Base-by-base conservation (phyloP, 306 rosid species). In the Cicer yamashitae region DNA sequence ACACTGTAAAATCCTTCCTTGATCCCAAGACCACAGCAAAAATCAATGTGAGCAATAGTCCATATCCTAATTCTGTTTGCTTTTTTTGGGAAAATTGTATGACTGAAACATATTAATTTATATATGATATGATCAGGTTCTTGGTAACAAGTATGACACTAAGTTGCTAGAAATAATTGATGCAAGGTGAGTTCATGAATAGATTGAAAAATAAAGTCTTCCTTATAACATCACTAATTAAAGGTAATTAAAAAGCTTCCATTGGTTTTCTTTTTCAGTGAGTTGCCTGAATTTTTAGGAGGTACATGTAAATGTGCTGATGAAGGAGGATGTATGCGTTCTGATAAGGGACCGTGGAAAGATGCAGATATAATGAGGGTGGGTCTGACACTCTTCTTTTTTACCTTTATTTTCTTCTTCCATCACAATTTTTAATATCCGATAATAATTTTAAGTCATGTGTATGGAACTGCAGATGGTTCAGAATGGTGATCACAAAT, bases 261-360 rank as follows among this genome's bases (percentile, higher is more conserved):
- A 30, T 67, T 67, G 51, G 60, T 86, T 79, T 70, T 45, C 81
- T 77, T 54, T 78, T 43, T 75, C 86, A 94, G 98, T 71, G 96
- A 91, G 85, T 82, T 94, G 85, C 98, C 96, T 6, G 92, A 90
- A 13, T 91, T 90, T 79, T 82, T 94, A 7, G 98, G 97, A 75
- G 98, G 97, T 77, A 84, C 89, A 37, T 94, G 98, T 82, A 87
- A 87, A 51, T 91, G 98, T 78, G 78, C 93, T 65, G 86, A 90
- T 71, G 67, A 88, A 74, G 98, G 98, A 76, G 98, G 96, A 38
- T 91, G 98, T 71, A 84, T 90, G 96, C 86, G 81, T 56, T 90
- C 98, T 37, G 97, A 94, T 38, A 94, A 90, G 84, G 98, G 96
- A 62, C 97, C 98, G 6, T 94, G 98, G 98, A 94, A 86, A 51